A percentile compares a stretch with the other conserved stretches of the same genome.
Evolutionary conservation across 1,139 yeast species (phyloP).

Genomic region (Hyphopichia khmerensis): DNA sequence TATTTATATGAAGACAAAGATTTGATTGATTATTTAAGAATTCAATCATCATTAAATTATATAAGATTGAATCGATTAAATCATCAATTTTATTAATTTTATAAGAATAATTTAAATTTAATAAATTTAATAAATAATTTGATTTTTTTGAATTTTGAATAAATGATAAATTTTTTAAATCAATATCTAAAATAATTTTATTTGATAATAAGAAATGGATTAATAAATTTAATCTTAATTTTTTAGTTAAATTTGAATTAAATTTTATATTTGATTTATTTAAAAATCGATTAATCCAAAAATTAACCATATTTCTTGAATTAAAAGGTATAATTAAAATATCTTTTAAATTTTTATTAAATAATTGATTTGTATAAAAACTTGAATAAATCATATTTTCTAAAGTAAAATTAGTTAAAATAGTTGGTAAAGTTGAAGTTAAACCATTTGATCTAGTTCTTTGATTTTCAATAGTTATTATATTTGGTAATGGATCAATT

Average conservation of each 20-base stretch:
- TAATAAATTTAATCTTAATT: conserved; percentile 20
- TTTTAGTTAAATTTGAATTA: conserved; percentile 16
- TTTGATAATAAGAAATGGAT: conserved; percentile 4
- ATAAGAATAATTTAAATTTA: conserved; percentile 4
- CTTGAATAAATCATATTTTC: conserved; percentile 33
- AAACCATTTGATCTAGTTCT: conserved; percentile 36
- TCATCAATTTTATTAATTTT: conserved; percentile 35
- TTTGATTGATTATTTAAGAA: conserved; percentile 18
- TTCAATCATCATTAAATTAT: conserved; percentile 28
- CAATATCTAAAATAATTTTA: conserved; percentile 6
- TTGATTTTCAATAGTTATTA: conserved; percentile 38
- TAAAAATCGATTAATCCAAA: conserved; percentile 38
- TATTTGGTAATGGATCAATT: conserved; percentile 11
- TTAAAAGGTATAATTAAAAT: conserved; percentile 30
- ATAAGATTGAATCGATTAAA: conserved; percentile 38
- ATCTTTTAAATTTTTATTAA: neutral
- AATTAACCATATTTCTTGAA: conserved; percentile 35
- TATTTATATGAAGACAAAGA: conserved; percentile 4
- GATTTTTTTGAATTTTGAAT: conserved; percentile 5
- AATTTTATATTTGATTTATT: conserved; percentile 17
- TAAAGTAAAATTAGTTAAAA: conserved; percentile 33
- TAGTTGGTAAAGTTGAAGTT: conserved; percentile 38
- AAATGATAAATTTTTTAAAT: conserved; percentile 5
- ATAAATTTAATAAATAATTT: conserved; percentile 9
- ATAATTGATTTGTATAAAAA: conserved; percentile 13